phyloP scores from a whole-genome alignment of 371 early-diverging fungal genomes.

The Rhizopus stolonifer region DNA sequence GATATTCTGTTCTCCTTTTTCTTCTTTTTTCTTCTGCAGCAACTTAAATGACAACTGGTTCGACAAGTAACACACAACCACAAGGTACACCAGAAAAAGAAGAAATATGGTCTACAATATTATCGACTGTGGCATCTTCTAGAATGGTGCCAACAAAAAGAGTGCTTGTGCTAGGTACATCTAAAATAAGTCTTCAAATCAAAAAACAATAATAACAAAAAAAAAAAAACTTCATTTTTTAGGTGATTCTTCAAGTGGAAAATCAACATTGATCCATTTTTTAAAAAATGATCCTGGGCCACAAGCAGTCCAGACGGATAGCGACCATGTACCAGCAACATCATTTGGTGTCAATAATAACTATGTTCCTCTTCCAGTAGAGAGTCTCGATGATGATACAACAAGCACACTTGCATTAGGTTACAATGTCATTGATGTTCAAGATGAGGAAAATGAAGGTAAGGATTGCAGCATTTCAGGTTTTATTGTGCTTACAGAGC shows the following conservation, averaged over 20 bases:
- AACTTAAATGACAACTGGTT: constrained; percentile 11
- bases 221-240: neutral
- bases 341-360: constrained; percentile 44
- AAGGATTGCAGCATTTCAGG: neutral
- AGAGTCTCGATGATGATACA: constrained; percentile 59
- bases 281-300: constrained; percentile 56
- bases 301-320: constrained; percentile 37
- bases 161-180: constrained; percentile 67
- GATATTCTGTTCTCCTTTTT: neutral
- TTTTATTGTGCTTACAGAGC: too few species aligned
- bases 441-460: constrained; percentile 85
- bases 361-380: constrained; percentile 43
- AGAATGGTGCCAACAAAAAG: constrained; percentile 69
- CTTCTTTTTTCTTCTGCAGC: neutral
- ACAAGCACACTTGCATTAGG: constrained; percentile 80
- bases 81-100: constrained; percentile 26
- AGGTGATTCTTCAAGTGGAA: constrained; percentile 77
- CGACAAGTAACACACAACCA: constrained; percentile 4
- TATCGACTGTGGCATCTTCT: constrained; percentile 71
- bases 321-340: constrained; percentile 33
- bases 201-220: neutral
- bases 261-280: constrained; percentile 63
- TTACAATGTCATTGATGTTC: constrained; percentile 81
- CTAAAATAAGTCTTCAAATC: constrained; percentile 1
- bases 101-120: constrained; percentile 78